Conservation (phyloP, 169 alveolate species). For the Perkinsus chesapeaki region DNA sequence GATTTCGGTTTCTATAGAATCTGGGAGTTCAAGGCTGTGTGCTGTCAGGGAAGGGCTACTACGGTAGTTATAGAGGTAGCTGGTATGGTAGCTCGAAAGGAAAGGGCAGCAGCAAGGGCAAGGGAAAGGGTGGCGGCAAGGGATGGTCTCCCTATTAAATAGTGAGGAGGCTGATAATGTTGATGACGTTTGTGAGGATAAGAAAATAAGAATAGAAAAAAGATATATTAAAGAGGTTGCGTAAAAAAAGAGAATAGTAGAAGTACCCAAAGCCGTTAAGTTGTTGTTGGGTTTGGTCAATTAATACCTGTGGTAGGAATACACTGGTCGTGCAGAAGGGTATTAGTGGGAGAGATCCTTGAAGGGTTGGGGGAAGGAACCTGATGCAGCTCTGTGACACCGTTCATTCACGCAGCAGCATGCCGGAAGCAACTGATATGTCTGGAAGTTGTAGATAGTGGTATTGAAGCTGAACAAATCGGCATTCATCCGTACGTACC, state of each 20-base stretch:
- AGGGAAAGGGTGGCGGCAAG: slow-evolving; percentile 3
- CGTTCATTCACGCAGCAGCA: too few species aligned
- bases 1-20: slow-evolving; percentile 10
- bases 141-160: slow-evolving; percentile 10
- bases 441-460: too few species aligned
- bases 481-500: too few species aligned
- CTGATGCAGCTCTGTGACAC: too few species aligned
- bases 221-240: neutral
- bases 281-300: neutral
- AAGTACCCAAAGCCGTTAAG: neutral
- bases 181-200: neutral
- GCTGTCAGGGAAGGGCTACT: slow-evolving; percentile 32
- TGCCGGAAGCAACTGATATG: too few species aligned
- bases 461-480: too few species aligned
- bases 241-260: slow-evolving; percentile 14
- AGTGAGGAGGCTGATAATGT: neutral
- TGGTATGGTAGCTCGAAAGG: slow-evolving; percentile 27
- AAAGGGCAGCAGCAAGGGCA: slow-evolving; percentile 29
- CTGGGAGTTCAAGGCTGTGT: neutral
- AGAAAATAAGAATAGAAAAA: neutral
- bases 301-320: too few species aligned
- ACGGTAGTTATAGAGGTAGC: slow-evolving; percentile 34
- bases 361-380: too few species aligned
- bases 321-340: too few species aligned
- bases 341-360: too few species aligned